phyloP scores from a whole-genome alignment of 169 alveolate genomes.

The Pseudocohnilembus persalinus region DNA sequence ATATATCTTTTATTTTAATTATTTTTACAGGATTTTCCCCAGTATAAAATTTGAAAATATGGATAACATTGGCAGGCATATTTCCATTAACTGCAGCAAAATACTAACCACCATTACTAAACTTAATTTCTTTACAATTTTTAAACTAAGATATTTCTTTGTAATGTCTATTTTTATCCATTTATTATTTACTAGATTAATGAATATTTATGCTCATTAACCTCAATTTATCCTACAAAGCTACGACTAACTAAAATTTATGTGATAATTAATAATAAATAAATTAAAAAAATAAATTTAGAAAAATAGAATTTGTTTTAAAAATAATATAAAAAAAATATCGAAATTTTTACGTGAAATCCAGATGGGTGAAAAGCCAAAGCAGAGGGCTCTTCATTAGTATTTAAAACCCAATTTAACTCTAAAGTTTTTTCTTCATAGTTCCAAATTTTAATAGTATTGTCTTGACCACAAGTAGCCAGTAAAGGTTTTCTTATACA shows the following conservation, averaged over 20 bases:
- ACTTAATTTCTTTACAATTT: constrained; percentile 89
- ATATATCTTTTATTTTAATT: neutral
- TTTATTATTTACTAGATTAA: constrained; percentile 7
- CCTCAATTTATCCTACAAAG: constrained; percentile 90
- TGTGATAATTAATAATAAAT: neutral
- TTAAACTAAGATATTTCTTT: constrained; percentile 84
- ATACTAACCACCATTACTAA: constrained; percentile 91
- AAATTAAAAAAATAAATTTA: neutral
- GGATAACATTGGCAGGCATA: constrained; percentile 63
- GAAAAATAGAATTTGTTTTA: neutral
- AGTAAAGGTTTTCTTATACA: constrained; percentile 90
- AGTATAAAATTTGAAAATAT: constrained; percentile 88
- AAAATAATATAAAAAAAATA: too few relatives aligned
- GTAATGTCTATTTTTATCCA: constrained; percentile 55
- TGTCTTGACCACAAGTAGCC: constrained; percentile 94
- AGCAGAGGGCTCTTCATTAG: constrained; percentile 88
- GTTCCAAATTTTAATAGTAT: constrained; percentile 93
- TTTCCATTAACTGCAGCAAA: constrained; percentile 90
- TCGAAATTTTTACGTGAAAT: constrained; percentile 61
- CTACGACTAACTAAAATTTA: constrained; percentile 74
- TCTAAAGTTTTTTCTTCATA: constrained; percentile 84
- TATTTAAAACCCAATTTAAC: constrained; percentile 79
- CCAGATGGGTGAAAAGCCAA: constrained; percentile 94
- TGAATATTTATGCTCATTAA: constrained; percentile 76
- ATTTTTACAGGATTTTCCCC: constrained; percentile 78